Percentiles rank a stretch among this genome's conserved stretches.
Evolutionary conservation across 805 yeast species (phyloP).

Genomic region (Schizosaccharomyces pombe): ASM294v3 CU329670.1:3983501-3984000

Average conservation of each 20-base stretch:
- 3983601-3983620: background rate
- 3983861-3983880: background rate
- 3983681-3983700: background rate
- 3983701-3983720: background rate
- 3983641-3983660: background rate
- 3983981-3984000: too few species aligned
- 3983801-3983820: background rate
- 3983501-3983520: too few species aligned
- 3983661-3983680: background rate
- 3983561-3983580: background rate
- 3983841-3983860: background rate
- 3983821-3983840: background rate
- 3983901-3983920: background rate
- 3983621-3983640: background rate
- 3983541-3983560: background rate
- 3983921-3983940: background rate
- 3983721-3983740: background rate
- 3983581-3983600: background rate
- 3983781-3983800: background rate
- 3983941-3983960: background rate
- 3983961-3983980: background rate
- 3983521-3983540: background rate
- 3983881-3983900: background rate
- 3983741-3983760: background rate
- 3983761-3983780: background rate